Evolutionary conservation across 257 asterid genomes (phyloP).

Genomic region (Paulownia fortunei): DNA sequence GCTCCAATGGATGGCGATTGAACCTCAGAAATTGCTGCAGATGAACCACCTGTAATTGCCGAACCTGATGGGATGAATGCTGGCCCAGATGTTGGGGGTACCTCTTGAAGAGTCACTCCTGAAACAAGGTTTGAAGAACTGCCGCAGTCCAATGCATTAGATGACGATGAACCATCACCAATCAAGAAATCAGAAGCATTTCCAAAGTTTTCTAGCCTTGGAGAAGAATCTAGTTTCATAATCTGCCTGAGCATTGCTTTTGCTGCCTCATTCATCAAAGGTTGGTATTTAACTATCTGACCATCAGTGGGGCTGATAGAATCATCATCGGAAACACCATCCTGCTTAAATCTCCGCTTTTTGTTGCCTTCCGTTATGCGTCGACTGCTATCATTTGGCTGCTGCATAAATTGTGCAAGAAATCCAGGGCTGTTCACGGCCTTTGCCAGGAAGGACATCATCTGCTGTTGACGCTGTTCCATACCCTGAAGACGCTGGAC

Average conservation of each 20-base stretch:
- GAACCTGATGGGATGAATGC: slow-evolving; percentile 43
- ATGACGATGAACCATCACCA: slow-evolving; percentile 43
- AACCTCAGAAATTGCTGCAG: slow-evolving; percentile 45
- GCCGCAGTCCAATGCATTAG: slow-evolving; percentile 45
- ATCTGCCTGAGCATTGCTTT: slow-evolving; percentile 79
- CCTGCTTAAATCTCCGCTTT: slow-evolving; percentile 84
- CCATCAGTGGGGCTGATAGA: slow-evolving; percentile 62
- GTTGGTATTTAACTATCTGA: slow-evolving; percentile 86
- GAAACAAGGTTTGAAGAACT: slow-evolving; percentile 49
- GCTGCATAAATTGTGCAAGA: slow-evolving; percentile 86
- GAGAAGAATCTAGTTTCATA: slow-evolving; percentile 67
- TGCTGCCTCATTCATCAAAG: slow-evolving; percentile 85
- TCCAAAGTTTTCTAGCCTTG: slow-evolving; percentile 60
- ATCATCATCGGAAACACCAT: slow-evolving; percentile 45
- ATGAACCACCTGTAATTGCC: slow-evolving; percentile 30
- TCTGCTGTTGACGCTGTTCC: slow-evolving; percentile 97
- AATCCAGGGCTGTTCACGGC: slow-evolving; percentile 96
- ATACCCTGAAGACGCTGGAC: slow-evolving; percentile 92
- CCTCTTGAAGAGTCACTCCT: slow-evolving; percentile 81
- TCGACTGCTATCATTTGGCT: slow-evolving; percentile 69
- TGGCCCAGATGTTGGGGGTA: slow-evolving; percentile 49
- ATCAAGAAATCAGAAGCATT: slow-evolving; percentile 58
- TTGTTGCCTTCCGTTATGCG: slow-evolving; percentile 77
- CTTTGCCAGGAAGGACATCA: slow-evolving; percentile 97
- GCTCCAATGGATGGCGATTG: slow-evolving; percentile 44